These are phyloP conservation scores for Flaveria floridana DNA, from an alignment of 140 eudicot genomes.

Conservation along the genomic window DNA sequence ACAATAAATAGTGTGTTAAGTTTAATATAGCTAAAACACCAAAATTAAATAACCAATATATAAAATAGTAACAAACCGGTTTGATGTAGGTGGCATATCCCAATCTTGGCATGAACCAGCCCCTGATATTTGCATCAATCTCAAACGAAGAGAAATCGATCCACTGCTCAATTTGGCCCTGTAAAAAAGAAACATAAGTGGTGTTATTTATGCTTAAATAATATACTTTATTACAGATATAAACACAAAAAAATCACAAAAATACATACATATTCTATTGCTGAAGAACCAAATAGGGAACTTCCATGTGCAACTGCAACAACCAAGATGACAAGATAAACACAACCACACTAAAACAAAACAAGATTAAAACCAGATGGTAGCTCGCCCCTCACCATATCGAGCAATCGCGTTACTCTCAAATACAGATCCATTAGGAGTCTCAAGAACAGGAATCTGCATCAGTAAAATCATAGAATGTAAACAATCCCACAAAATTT, in stretches of 20 bases:
- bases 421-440: slow-evolving; percentile 78
- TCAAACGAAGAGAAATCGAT: slow-evolving; percentile 74
- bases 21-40: background rate
- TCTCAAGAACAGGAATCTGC: slow-evolving; percentile 88
- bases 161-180: slow-evolving; percentile 96
- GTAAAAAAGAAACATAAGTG: background rate
- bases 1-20: background rate
- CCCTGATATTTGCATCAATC: slow-evolving; percentile 51
- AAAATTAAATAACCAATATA: background rate
- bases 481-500: too few species aligned
- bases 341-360: too few species aligned
- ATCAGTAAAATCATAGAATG: slow-evolving; percentile 9
- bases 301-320: slow-evolving; percentile 60
- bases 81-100: slow-evolving; percentile 48
- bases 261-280: slow-evolving; percentile 57
- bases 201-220: background rate
- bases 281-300: slow-evolving; percentile 64
- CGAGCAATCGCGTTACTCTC: slow-evolving; percentile 98
- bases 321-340: too few species aligned
- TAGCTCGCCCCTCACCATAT: slow-evolving; percentile 71
- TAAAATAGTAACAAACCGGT: slow-evolving; percentile 44
- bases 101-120: slow-evolving; percentile 68
- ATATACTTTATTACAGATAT: background rate
- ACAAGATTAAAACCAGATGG: too few species aligned
- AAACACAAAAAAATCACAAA: background rate